Conservation (phyloP, 116 monocot species). For the Posidonia oceanica region DNA sequence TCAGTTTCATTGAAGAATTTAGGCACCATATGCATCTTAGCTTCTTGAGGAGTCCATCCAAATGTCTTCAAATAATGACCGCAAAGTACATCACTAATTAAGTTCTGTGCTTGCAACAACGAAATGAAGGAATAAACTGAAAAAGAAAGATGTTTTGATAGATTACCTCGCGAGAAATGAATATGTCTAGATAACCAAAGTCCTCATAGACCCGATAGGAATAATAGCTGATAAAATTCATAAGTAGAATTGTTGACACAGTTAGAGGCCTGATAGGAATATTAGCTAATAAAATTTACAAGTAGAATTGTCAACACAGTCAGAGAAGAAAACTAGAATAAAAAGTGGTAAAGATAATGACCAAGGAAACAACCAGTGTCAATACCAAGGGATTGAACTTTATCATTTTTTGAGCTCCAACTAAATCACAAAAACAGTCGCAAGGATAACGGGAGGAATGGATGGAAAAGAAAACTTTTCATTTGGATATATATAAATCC, state of each 20-base stretch:
- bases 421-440: too few species aligned
- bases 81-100: neutral
- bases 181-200: conserved; percentile 82
- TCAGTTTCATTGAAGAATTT: conserved; percentile 71
- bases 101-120: neutral
- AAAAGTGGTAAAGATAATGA: too few species aligned
- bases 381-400: neutral
- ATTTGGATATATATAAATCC: too few species aligned
- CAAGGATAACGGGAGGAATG: too few species aligned
- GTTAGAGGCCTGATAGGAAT: conserved; percentile 73
- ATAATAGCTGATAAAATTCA: conserved; percentile 68
- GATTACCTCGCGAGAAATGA: conserved; percentile 91
- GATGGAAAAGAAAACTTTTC: too few species aligned
- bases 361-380: neutral
- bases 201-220: conserved; percentile 80
- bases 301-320: neutral
- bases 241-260: neutral
- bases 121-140: conserved; percentile 1
- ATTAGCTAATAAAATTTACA: conserved; percentile 55
- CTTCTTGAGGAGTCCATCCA: conserved; percentile 86
- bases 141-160: neutral
- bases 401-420: too few species aligned
- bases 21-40: conserved; percentile 89
- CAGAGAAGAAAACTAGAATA: neutral
- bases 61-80: conserved; percentile 39